Percentiles rank a stretch among this genome's conserved stretches.
Conservation (phyloP, 2,329 filamentous ascomycete genomes). For the Paradendryphiella salina region DNA sequence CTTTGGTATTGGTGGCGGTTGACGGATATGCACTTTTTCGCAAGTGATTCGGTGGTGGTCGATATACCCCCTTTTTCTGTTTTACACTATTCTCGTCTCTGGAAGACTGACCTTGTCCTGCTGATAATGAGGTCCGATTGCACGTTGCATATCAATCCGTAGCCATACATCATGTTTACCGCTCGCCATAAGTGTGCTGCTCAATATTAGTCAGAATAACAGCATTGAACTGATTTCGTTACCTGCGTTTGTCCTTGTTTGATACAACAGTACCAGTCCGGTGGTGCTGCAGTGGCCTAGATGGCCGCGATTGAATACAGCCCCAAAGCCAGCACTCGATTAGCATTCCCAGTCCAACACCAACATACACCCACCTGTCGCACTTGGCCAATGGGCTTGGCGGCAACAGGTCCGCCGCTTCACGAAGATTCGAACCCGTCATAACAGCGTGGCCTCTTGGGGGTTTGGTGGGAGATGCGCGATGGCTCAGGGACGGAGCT, state of each 20-base stretch:
- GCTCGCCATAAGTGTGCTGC: conserved; percentile 1
- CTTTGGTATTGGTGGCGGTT: conserved; percentile 11
- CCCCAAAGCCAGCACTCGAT: too few species aligned
- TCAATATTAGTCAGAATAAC: conserved; percentile 1
- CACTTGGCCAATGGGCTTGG: background rate
- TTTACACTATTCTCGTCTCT: conserved; percentile 14
- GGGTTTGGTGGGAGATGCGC: conserved; percentile 22
- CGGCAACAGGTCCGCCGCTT: too few species aligned
- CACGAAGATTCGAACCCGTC: background rate
- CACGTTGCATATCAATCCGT: conserved; percentile 22
- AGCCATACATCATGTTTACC: conserved; percentile 24
- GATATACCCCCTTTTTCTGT: conserved; percentile 18
- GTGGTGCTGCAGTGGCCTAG: too few species aligned
- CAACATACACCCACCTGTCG: too few species aligned
- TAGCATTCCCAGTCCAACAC: too few species aligned
- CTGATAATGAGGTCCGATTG: conserved; percentile 27
- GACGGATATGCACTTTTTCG: background rate
- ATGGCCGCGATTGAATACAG: too few species aligned
- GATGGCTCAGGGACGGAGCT: conserved; percentile 34
- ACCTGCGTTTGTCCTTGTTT: too few species aligned
- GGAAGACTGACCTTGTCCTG: conserved; percentile 9
- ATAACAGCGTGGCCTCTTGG: conserved; percentile 34
- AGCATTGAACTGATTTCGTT: too few species aligned
- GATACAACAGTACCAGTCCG: too few species aligned
- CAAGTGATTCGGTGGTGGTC: conserved; percentile 2